Percentiles rank a stretch among this genome's conserved stretches.
These are phyloP conservation scores for Fusarium pilosicola DNA, from an alignment of 2,329 filamentous ascomycete species.

Conservation along the genomic window DNA sequence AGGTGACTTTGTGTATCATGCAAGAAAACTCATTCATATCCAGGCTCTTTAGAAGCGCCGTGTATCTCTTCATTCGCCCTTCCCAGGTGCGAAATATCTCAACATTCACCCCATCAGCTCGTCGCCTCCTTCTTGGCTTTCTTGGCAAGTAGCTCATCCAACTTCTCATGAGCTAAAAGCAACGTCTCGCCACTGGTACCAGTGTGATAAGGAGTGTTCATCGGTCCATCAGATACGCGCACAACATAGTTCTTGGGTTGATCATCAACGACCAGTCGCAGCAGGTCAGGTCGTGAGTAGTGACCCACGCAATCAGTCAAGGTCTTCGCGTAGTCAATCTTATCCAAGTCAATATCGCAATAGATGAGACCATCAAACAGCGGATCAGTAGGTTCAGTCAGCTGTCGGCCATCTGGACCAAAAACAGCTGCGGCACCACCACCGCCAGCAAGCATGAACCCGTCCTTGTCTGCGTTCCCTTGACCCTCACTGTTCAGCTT, in stretches of 20 bases:
- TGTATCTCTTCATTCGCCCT: not conserved
- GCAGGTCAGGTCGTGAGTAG: constrained; percentile 51
- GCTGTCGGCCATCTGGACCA: constrained; percentile 43
- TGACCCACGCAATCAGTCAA: constrained; percentile 50
- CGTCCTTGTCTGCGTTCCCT: constrained; percentile 44
- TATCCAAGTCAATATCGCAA: constrained; percentile 49
- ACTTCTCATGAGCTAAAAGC: not conserved
- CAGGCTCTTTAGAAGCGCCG: not conserved
- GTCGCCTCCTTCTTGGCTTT: not conserved
- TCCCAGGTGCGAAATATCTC: fast-evolving
- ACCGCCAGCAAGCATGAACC: constrained; percentile 8
- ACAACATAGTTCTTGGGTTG: not conserved
- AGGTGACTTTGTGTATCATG: fast-evolving
- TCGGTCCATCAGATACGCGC: not conserved
- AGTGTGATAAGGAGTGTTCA: not conserved
- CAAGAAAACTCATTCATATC: not conserved
- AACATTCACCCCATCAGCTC: fast-evolving
- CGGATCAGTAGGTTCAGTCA: constrained; percentile 41
- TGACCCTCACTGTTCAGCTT: constrained; percentile 39
- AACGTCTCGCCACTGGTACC: not conserved
- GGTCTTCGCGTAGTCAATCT: constrained; percentile 33
- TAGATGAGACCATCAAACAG: constrained; percentile 50
- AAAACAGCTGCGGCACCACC: constrained; percentile 45
- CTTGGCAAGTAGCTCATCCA: not conserved
- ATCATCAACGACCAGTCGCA: constrained; percentile 43